Evolutionary conservation across 371 early-diverging fungal genomes (phyloP), one percentile per base, ranked within the genome.

Genomic region (Syncephalastrum sp.): DNA sequence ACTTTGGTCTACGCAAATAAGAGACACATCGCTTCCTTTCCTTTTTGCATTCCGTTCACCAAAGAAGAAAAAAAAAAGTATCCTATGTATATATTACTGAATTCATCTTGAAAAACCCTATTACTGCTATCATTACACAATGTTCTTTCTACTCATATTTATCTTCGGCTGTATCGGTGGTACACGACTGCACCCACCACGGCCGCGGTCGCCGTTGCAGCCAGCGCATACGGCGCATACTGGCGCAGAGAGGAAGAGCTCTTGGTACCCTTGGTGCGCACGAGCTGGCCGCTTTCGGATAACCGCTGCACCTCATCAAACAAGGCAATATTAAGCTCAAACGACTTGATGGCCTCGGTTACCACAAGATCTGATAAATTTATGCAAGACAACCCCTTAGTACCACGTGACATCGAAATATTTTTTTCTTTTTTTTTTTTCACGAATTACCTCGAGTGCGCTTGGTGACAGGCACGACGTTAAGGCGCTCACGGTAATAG

Each of bases 401-500:
- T 33, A 33, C 38, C 38, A 10, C 38, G 38, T 33, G 38, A 33
- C 38, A 33, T 33, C 38, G 10, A 33, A 29, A 4, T 29, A 42
- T 54, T 47, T 15, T 42, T 58, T 14, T 19, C 2, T 21, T 21
- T 21, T 21, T 21, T 21, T 7, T 7, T 27, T 27, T 27, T 27
- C 27, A 5, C 27, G 7, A 3, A 16, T 47, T 69, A 77, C 77
- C 75, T 59, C 67, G 51, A 4, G 74, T 72, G 5, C 48, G 41
- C 27, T 57, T 50, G 50, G 57, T 61, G 10, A 80, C 74, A 23
- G 58, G 68, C 13, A 68, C 72, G 25, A 59, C 65, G 49, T 86
- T 77, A n/a, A 86, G 62, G n/a, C 74, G 68, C 19, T 73, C 79
- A 27, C 84, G 80, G 59, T 79, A 86, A 59, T 68, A 61, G 24